Base-by-base conservation (phyloP, 2,329 filamentous ascomycete genomes). In the Talaromyces sp. region DNA sequence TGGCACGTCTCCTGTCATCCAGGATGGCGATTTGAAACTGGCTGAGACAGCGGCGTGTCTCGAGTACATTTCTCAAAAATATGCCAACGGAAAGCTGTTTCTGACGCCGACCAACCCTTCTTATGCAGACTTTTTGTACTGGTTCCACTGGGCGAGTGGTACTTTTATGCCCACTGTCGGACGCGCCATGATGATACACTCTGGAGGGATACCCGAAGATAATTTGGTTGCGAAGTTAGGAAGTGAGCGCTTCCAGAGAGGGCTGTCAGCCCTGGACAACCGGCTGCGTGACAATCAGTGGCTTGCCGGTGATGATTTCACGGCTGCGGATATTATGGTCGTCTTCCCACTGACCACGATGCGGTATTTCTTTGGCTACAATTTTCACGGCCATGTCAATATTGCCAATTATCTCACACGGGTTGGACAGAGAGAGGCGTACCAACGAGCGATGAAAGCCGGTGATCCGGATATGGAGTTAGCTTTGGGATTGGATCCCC, bases 271-370 rank as follows among this genome's bases (percentile, higher is more conserved):
- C 24, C 56, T 86, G 27, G 78, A 89, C 43, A 70, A 79, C 2
- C 74, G 82, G 11, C 68, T 89, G 2, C 65, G 64, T 3, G 62
- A 71, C 1, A 81, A 77, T 38, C 68, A 75, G 8, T 90, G 81
- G 78, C 73, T 90, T 24, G 85, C 83, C 0, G 88, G 87, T 2
- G 73, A 80, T 0, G 77, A 86, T 56, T 84, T 90, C 61, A 88
- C 84, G 0, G 84, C 78, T 0, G 87, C 87, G 1, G 88, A 90
- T 71, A 76, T 88, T 43, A 88, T 89, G 85, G 75, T 74, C 4
- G 78, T 86, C 0, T 88, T 82, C 66, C 76, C 78, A 14, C 73
- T 89, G 35, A 87, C 86, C 0, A 89, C 85, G 1, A 80, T 85
- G 78, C 77, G 87, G 17, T 75, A 77, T 55, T 87, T 84, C 64